These are phyloP conservation scores for Paecilomyces fulvus DNA, from an alignment of 2,329 filamentous ascomycete genomes.

Conservation along the genomic window DNA sequence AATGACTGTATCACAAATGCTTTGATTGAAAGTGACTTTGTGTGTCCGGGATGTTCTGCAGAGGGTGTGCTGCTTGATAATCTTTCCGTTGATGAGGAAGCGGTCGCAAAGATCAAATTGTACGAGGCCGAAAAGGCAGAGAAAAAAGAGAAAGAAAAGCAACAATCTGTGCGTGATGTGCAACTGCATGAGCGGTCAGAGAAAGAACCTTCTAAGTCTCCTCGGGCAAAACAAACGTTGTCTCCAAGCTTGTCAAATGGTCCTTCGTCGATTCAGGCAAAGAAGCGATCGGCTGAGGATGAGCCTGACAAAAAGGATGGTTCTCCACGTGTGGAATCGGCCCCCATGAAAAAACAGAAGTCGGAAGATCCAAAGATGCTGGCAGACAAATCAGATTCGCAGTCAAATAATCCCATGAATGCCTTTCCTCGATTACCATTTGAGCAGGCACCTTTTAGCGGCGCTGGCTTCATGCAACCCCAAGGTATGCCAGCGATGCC, in stretches of 20 bases:
- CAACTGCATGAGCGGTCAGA: constrained; percentile 11
- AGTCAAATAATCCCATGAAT: constrained; percentile 10
- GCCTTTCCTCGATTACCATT: constrained; percentile 17
- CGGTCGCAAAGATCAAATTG: constrained; percentile 66
- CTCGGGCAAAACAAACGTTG: constrained; percentile 13
- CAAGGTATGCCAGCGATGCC: constrained; percentile 22
- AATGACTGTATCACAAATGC: constrained; percentile 99
- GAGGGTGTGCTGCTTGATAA: constrained; percentile 92
- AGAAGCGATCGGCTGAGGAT: constrained; percentile 78
- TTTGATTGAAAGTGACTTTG: constrained; percentile 95
- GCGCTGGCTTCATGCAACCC: constrained; percentile 23
- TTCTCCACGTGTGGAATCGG: constrained; percentile 33
- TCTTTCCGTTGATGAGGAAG: constrained; percentile 72
- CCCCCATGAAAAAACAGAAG: constrained; percentile 37
- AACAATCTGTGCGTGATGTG: constrained; percentile 17
- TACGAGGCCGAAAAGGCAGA: constrained; percentile 52
- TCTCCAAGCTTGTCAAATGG: constrained; percentile 23
- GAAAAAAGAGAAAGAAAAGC: constrained; percentile 36
- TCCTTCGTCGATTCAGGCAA: constrained; percentile 40
- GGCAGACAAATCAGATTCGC: constrained; percentile 5
- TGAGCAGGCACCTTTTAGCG: constrained; percentile 28
- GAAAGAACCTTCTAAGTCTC: constrained; percentile 6
- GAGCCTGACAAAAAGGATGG: constrained; percentile 51
- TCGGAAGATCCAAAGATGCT: constrained; percentile 25
- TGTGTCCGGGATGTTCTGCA: constrained; percentile 84